Evolutionary conservation across 1,139 yeast genomes (phyloP).

Genomic region (Hyphopichia burtonii): DNA sequence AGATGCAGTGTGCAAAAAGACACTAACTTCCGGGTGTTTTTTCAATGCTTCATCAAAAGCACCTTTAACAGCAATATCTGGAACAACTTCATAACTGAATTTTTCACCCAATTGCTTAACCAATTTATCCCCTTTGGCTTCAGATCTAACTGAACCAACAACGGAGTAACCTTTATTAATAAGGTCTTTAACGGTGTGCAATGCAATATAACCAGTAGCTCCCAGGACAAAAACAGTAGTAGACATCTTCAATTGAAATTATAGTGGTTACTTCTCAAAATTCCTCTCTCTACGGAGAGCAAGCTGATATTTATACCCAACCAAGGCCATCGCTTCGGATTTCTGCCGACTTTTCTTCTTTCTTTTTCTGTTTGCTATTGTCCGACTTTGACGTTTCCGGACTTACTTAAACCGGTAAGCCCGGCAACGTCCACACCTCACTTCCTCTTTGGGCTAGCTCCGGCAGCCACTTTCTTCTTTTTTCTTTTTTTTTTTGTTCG

Average conservation of each 20-base stretch:
- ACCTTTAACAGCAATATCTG: slow-evolving; percentile 28
- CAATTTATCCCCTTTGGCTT: slow-evolving; percentile 50
- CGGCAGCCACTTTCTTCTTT: too few species aligned
- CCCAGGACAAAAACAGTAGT: slow-evolving; percentile 50
- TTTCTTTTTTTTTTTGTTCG: too few species aligned
- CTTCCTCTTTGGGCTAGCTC: too few species aligned
- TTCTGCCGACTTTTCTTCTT: too few species aligned
- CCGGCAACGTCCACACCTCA: too few species aligned
- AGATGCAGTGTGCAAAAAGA: slow-evolving; percentile 34
- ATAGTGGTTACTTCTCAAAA: too few species aligned
- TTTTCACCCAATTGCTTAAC: slow-evolving; percentile 21
- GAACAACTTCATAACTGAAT: slow-evolving; percentile 34
- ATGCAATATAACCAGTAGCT: slow-evolving; percentile 60
- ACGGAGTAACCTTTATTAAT: slow-evolving; percentile 48
- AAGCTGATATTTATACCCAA: too few species aligned
- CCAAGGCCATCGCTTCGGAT: too few species aligned
- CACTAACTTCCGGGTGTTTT: slow-evolving; percentile 26
- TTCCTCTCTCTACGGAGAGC: too few species aligned
- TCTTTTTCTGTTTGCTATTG: too few species aligned
- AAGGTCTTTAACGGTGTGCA: slow-evolving; percentile 40
- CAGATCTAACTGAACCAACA: slow-evolving; percentile 62
- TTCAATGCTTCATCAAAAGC: slow-evolving; percentile 36
- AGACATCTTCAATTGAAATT: slow-evolving; percentile 1
- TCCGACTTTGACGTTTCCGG: too few species aligned
- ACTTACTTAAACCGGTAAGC: too few species aligned